Evolutionary conservation across 768 basidiomycete genomes (phyloP), one percentile per base, ranked within the genome.

Genomic region (Pulveroboletus sp.): DNA sequence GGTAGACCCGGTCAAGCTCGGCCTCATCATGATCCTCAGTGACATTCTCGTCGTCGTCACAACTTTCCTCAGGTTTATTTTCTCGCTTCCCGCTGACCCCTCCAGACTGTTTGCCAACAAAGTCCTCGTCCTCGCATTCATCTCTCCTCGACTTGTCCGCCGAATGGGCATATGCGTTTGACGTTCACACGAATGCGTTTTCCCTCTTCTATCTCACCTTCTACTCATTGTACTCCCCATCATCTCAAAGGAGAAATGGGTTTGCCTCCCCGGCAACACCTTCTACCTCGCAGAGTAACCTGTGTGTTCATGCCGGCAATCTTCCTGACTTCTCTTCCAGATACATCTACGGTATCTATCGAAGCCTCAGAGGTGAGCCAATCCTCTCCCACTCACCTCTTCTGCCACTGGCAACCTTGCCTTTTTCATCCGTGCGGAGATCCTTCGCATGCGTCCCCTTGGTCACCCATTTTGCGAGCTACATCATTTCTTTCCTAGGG

Each of bases 121-220:
- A 37, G 76, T 85, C 1, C 0, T 83, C 86, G 12, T 80, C 86
- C 11, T 82, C 88, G 10, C 86, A 85, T 65, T 79, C 83, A 24
- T 77, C 83, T 11, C 79, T 78, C 0, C 76, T 80, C n/a, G 83
- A 87, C 57, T 81, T 86, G 37, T 70, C 71, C 17, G 86, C 93
- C 26, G 90, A 93, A 75, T 93, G 86, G 89, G 89, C 86, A 5
- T 98, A 96, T 68, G 92, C 90, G 12, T 95, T 98, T 61, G 95
- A 98, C 67, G 88, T 97, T 14, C 93, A 96, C 68, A 94, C 88
- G 51, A 97, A 98, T 61, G 86, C 93, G 4, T 98, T 97, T 76
- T 95, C 97, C 70, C 93, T 93, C 17, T 74, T 93, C 51, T 95
- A 89, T 70, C 79, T 96, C 51, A 86, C 89, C 10, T 79, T 96